Base-by-base conservation (phyloP, 2,329 filamentous ascomycete genomes). In the Trichoderma guizhouense region DNA sequence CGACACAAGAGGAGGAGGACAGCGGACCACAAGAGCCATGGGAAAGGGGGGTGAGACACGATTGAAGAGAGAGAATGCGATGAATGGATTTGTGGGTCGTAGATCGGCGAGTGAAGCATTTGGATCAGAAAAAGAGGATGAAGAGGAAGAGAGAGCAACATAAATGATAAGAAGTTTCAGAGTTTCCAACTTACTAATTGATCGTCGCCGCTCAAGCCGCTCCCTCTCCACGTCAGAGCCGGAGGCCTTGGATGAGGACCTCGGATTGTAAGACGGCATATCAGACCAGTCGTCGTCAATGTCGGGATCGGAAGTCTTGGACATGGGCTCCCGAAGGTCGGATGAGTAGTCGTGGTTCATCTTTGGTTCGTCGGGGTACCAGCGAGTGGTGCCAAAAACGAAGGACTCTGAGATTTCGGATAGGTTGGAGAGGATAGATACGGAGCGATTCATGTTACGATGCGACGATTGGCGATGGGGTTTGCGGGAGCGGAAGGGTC, bases 401-500 rank as follows among this genome's bases (percentile, higher is more conserved):
- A 58, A 24, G 15, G 64, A 58, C 12, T 28, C 72, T 71, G 57
- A 53, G 39, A 69, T 62, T 26, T 61, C 79, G 26, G 83, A 85
- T n/a, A 81, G 74, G 58, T 86, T 84, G 53, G 85, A 85, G 14
- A 84, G 85, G 76, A 80, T 84, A 69, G 86, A 87, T 72, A 84
- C 78, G 58, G 81, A 82, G 70, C 83, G 83, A 64, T 81, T 79
- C 26, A 83, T 78, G 76, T 84, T 84, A 53, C 79, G 80, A 21
- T 78, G 76, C 61, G 83, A 82, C 69, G 84, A 80, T 39, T 85
- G 79, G 74, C 84, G 85, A 28, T 81, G 81, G 53, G 84, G 81
- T 74, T 86, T 82, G 78, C 88, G 83, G 14, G 86, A 86, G 74
- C 85, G 83, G 60, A 83, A 81, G 72, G 87, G 79, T 77, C 80